Base-by-base conservation (phyloP, 352 stramenopile genomes). In the Phytopythium kandeliae region DNA sequence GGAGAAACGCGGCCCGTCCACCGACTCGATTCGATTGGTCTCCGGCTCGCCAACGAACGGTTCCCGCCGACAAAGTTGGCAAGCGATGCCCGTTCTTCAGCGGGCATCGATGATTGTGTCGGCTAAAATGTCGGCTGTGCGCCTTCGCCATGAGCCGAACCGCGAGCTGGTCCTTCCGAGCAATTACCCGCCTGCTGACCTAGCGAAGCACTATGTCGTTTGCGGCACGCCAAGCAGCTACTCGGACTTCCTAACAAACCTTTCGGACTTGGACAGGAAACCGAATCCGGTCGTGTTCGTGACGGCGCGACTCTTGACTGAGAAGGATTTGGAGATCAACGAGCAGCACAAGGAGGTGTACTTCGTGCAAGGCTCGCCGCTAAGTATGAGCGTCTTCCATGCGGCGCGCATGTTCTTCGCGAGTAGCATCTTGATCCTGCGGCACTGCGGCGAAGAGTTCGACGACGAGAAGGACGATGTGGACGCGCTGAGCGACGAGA, bases 191-290 rank as follows among this genome's bases (percentile, higher is more conserved):
- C 77, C 80, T 12, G 16, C 26, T n/a, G 36, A 67, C 26, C 43
- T 86, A 0, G 46, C 16, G 21, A 63, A 67, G 5, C 77, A 89
- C 54, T 86, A 73, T n/a, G 77, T 91, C 0, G 54, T 88, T 0
- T 91, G 80, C n/a, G 77, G 80, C 9, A 83, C 67, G 1, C 77
- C 77, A 7, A 86, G 67, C 46, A 85, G 63, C 34, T 86, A 86
- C 45, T 19, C 61, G 0, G 71, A 80, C 2, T 74, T 91, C 25
- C 51, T 91, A 11, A 48, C 58, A 4, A 86, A 71, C 22, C 40
- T 91, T 24, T 60, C 53, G 4, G 77, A 87, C 44, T 26, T 83
- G 2, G 66, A 73, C 26, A 63, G 81, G n/a, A 54, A 63, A 7
- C 33, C 55, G 17, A n/a, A 55, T 1, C 41, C 65, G 0, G 55